phyloP scores from a whole-genome alignment of 768 basidiomycete species.

The Agaricus subrufescens region DNA sequence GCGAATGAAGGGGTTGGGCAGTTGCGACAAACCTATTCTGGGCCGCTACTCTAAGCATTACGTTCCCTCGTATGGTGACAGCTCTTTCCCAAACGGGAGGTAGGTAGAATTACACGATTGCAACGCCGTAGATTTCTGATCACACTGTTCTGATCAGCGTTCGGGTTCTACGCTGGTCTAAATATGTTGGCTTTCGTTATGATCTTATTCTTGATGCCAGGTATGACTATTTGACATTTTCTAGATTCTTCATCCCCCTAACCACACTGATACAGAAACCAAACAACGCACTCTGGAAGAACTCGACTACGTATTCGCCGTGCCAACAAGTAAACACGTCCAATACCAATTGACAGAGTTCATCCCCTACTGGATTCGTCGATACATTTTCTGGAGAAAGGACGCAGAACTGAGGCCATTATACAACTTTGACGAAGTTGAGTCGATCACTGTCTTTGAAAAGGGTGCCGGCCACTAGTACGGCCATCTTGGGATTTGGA shows the following conservation, averaged over 20 bases:
- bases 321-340: slow-evolving; percentile 40
- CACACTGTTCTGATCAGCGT: slow-evolving; percentile 25
- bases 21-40: slow-evolving; percentile 47
- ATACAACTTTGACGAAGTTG: slow-evolving; percentile 50
- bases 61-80: slow-evolving; percentile 53
- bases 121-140: neutral
- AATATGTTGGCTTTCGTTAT: slow-evolving; percentile 46
- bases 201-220: slow-evolving; percentile 54
- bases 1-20: slow-evolving; percentile 43
- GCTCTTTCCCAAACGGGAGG: slow-evolving; percentile 36
- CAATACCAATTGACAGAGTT: slow-evolving; percentile 38
- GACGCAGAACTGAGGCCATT: slow-evolving; percentile 34
- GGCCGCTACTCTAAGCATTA: slow-evolving; percentile 50
- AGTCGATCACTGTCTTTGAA: slow-evolving; percentile 18
- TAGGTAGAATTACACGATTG: slow-evolving; percentile 10
- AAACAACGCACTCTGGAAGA: slow-evolving; percentile 50
- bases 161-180: slow-evolving; percentile 53
- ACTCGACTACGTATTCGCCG: slow-evolving; percentile 48
- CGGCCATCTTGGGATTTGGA: neutral
- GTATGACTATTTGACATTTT: slow-evolving; percentile 21
- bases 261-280: slow-evolving; percentile 31
- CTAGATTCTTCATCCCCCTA: neutral
- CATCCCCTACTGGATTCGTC: slow-evolving; percentile 49
- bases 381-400: slow-evolving; percentile 37
- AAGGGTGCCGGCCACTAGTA: slow-evolving; percentile 3